phyloP scores from a whole-genome alignment of 1,139 yeast species.

The Candida sanyaensis region DNA sequence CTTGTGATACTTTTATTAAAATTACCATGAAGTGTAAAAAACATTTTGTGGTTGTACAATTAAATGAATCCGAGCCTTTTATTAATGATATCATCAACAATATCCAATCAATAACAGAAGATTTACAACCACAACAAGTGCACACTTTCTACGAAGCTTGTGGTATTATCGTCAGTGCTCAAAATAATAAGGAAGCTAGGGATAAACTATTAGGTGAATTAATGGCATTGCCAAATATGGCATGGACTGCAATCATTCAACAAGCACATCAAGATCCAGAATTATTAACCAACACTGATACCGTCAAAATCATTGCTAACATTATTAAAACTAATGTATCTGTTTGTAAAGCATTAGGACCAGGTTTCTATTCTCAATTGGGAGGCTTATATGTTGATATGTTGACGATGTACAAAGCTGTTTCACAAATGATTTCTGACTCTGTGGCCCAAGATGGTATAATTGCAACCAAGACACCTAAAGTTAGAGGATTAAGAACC shows the following conservation, averaged over 20 bases:
- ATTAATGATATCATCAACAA: slow-evolving; percentile 85
- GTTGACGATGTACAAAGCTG: slow-evolving; percentile 88
- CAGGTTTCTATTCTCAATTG: slow-evolving; percentile 86
- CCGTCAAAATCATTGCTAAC: slow-evolving; percentile 90
- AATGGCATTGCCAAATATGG: slow-evolving; percentile 90
- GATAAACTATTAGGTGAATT: slow-evolving; percentile 74
- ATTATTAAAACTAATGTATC: slow-evolving; percentile 93
- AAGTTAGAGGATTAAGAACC: slow-evolving; percentile 92
- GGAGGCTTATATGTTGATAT: slow-evolving; percentile 86
- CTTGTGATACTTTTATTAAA: slow-evolving; percentile 97
- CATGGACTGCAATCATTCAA: slow-evolving; percentile 88
- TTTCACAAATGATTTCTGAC: slow-evolving; percentile 82
- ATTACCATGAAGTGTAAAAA: slow-evolving; percentile 93
- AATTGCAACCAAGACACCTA: slow-evolving; percentile 95
- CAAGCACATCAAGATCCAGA: slow-evolving; percentile 91
- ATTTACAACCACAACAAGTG: slow-evolving; percentile 94
- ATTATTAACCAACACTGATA: slow-evolving; percentile 77
- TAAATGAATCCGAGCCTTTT: slow-evolving; percentile 88
- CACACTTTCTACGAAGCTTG: slow-evolving; percentile 98
- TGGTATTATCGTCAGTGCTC: slow-evolving; percentile 91
- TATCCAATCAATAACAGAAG: slow-evolving; percentile 85
- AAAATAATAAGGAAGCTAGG: slow-evolving; percentile 58
- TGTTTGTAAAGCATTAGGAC: slow-evolving; percentile 90
- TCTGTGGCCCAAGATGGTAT: slow-evolving; percentile 78
- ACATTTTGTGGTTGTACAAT: slow-evolving; percentile 88